phyloP scores from a whole-genome alignment of 192 early-diverging fungal species.

The Coemansia reversa region DNA sequence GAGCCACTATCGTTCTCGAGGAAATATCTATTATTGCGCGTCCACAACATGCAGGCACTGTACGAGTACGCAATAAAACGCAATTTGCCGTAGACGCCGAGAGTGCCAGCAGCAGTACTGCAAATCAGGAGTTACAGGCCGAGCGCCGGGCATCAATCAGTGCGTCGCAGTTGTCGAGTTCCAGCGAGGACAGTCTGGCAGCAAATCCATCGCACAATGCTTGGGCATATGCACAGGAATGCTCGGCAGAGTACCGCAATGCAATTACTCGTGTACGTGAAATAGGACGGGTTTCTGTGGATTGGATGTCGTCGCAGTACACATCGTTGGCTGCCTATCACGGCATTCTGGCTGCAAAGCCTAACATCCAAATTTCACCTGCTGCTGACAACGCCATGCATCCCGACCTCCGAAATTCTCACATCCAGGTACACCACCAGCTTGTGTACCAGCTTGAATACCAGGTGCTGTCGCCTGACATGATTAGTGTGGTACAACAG shows the following conservation, averaged over 20 bases:
- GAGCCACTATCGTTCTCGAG: constrained; percentile 25
- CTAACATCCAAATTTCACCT: constrained; percentile 10
- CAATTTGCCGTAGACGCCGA: not conserved
- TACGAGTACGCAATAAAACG: not conserved
- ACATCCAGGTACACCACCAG: constrained; percentile 50
- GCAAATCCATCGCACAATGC: constrained; percentile 20
- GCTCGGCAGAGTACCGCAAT: constrained; percentile 26
- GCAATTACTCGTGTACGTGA: constrained; percentile 37
- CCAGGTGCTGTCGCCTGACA: constrained; percentile 6
- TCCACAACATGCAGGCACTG: constrained; percentile 14
- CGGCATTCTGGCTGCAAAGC: constrained; percentile 15
- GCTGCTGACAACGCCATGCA: not conserved
- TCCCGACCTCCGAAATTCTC: constrained; percentile 41
- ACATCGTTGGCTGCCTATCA: constrained; percentile 11
- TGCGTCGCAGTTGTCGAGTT: constrained; percentile 18
- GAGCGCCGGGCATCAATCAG: constrained; percentile 6
- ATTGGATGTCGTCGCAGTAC: constrained; percentile 8
- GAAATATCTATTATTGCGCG: constrained; percentile 46
- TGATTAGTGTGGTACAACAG: not conserved
- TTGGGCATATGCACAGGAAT: constrained; percentile 25
- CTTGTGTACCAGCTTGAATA: constrained; percentile 46
- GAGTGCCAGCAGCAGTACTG: not conserved
- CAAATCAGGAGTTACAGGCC: not conserved
- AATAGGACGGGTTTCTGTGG: constrained; percentile 5
- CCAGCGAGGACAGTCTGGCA: constrained; percentile 28